A percentile compares a stretch with the other conserved stretches of the same genome.
phyloP scores from a whole-genome alignment of 805 yeast genomes.

The Kodamaea nitidulidarum region DNA sequence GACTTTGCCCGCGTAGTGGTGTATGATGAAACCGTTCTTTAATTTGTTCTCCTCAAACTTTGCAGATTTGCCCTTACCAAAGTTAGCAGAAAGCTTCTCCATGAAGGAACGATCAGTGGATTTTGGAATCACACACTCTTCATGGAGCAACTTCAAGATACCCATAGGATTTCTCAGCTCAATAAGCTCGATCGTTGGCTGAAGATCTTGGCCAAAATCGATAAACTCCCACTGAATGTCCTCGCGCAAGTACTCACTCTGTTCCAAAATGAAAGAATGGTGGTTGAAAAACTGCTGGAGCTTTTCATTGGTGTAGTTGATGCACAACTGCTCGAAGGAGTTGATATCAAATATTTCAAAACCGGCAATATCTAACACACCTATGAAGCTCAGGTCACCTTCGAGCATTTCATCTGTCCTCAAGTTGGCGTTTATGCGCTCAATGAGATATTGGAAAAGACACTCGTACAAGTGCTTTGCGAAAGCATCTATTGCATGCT shows the following conservation, averaged over 20 bases:
- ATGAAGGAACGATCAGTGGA: conserved; percentile 80
- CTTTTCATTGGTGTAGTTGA: conserved; percentile 58
- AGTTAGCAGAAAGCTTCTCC: conserved; percentile 66
- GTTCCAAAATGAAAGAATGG: conserved; percentile 58
- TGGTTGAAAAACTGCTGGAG: conserved; percentile 60
- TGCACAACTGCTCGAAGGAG: conserved; percentile 59
- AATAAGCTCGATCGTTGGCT: conserved; percentile 89
- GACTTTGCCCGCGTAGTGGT: conserved; percentile 96
- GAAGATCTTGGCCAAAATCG: conserved; percentile 92
- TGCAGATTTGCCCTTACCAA: conserved; percentile 45
- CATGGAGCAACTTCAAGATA: conserved; percentile 80
- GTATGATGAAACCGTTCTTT: conserved; percentile 72
- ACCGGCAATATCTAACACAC: conserved; percentile 60
- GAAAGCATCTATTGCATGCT: conserved; percentile 77
- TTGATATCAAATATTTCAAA: conserved; percentile 56
- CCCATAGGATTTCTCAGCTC: conserved; percentile 77
- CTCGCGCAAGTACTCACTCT: conserved; percentile 55
- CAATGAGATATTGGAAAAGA: conserved; percentile 72
- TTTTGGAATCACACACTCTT: conserved; percentile 92
- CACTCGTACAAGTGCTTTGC: conserved; percentile 85
- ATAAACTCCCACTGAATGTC: conserved; percentile 68
- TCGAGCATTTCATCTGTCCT: conserved; percentile 22
- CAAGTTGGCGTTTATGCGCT: conserved; percentile 67
- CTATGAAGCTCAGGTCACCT: conserved; percentile 40
- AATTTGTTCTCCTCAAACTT: conserved; percentile 72